Conservation (phyloP, 2,329 filamentous ascomycete species). For the Trichophyton equinum region DNA sequence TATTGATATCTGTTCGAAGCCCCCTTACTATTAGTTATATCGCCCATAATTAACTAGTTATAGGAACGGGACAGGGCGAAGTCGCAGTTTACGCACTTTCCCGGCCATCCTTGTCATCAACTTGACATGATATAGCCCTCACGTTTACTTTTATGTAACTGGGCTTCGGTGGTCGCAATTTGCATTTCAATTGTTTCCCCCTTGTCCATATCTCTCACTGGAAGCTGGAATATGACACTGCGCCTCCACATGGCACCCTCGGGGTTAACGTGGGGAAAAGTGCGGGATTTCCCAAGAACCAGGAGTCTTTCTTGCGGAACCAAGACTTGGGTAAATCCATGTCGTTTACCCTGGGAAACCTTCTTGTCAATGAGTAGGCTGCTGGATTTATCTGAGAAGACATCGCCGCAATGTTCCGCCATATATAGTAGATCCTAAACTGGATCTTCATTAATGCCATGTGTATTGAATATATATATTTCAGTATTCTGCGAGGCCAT, state of each 20-base stretch:
- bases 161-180: background rate
- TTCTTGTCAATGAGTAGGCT: background rate
- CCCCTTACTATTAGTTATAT: background rate
- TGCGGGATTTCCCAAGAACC: background rate
- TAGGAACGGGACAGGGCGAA: background rate
- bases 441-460: too few species aligned
- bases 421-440: background rate
- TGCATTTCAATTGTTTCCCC: background rate
- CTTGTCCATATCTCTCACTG: background rate
- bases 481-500: background rate
- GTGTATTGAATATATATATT: too few species aligned
- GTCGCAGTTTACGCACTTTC: background rate
- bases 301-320: background rate
- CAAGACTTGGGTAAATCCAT: background rate
- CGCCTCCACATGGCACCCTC: background rate
- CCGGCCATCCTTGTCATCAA: background rate
- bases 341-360: background rate
- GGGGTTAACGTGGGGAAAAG: background rate
- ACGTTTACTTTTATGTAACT: constrained; percentile 1
- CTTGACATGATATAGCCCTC: background rate
- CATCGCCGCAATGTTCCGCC: background rate
- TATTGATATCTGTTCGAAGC: background rate
- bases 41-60: background rate
- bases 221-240: background rate
- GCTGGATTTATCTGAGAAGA: background rate